Evolutionary conservation across 2,329 filamentous ascomycete genomes (phyloP).

Genomic region (Byssoonygena ceratinophila): DNA sequence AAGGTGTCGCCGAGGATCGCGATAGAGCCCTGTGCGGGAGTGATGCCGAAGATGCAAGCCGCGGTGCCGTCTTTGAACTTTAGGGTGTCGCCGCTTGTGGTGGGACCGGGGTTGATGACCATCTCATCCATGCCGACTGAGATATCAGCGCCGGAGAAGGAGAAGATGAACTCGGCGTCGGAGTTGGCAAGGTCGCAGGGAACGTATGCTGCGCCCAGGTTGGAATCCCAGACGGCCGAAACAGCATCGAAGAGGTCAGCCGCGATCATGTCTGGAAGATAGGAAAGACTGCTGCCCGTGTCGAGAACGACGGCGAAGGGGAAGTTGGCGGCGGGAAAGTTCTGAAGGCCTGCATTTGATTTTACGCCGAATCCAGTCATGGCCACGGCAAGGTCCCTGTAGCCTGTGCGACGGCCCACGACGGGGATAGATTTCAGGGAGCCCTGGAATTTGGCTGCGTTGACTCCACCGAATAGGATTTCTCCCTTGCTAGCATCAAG

Average conservation of each 20-base stretch:
- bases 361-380: slow-evolving; percentile 48
- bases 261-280: slow-evolving; percentile 47
- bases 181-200: slow-evolving; percentile 41
- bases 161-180: slow-evolving; percentile 43
- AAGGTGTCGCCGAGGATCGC: slow-evolving; percentile 64
- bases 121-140: slow-evolving; percentile 48
- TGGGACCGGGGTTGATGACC: slow-evolving; percentile 48
- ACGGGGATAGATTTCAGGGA: slow-evolving; percentile 57
- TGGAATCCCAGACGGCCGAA: slow-evolving; percentile 48
- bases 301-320: slow-evolving; percentile 58
- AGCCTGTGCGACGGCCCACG: slow-evolving; percentile 35
- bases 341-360: slow-evolving; percentile 16
- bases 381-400: slow-evolving; percentile 57
- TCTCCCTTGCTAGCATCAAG: slow-evolving; percentile 54
- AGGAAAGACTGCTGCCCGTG: slow-evolving; percentile 57
- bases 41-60: slow-evolving; percentile 59
- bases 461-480: slow-evolving; percentile 66
- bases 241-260: slow-evolving; percentile 49
- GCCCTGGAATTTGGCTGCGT: slow-evolving; percentile 54
- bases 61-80: slow-evolving; percentile 44
- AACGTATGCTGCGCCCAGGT: slow-evolving; percentile 43
- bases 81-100: slow-evolving; percentile 38
- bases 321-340: slow-evolving; percentile 11
- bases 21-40: slow-evolving; percentile 46
- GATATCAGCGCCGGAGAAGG: slow-evolving; percentile 45